Base-by-base conservation (phyloP, 176 grass and related monocot genomes). In the Triticum urartu region DNA sequence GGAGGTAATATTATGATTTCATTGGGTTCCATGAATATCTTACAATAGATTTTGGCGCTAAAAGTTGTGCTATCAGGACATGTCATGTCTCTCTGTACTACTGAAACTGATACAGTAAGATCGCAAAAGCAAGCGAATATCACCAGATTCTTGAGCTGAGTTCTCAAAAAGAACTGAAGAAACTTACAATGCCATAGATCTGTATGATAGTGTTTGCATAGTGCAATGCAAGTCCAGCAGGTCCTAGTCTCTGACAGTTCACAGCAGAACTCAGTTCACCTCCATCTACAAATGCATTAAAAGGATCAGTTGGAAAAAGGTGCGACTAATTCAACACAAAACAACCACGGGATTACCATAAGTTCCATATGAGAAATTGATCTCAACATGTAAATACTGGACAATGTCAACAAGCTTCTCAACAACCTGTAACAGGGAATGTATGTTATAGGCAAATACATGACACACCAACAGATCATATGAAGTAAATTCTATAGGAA, bases 141-240 rank as follows among this genome's bases (percentile, higher is more conserved):
- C 56, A 10, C 26, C 78, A 68, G 30, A 71, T 79, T 68, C 38
- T 71, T 85, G 15, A 69, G 38, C 5, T 74, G 28, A 63, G 11
- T 47, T 36, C 3, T 13, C 25, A 67, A 47, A 58, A 63, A 80
- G 36, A 79, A 83, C 39, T 40, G 25, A 70, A 79, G 38, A 64
- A 77, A 88, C 93, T 99, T 92, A 98, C 96, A 80, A 94, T 89
- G 60, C 45, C 78, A 40, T 95, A 91, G 11, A 98, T 95, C 72
- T 95, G 91, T 87, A 90, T 90, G 86, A 95, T 91, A 64, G 91
- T 89, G 86, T 95, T 98, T 72, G 96, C 90, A 88, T 95, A 95
- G 65, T 95, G 96, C 78, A 98, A 91, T 72, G 91, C 70, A 75
- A 95, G 90, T 25, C 93, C 90, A 0, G 90, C 88, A 18, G 93